Evolutionary conservation across 169 alveolate genomes (phyloP).

Genomic region (Amoebophrya sp.): DNA sequence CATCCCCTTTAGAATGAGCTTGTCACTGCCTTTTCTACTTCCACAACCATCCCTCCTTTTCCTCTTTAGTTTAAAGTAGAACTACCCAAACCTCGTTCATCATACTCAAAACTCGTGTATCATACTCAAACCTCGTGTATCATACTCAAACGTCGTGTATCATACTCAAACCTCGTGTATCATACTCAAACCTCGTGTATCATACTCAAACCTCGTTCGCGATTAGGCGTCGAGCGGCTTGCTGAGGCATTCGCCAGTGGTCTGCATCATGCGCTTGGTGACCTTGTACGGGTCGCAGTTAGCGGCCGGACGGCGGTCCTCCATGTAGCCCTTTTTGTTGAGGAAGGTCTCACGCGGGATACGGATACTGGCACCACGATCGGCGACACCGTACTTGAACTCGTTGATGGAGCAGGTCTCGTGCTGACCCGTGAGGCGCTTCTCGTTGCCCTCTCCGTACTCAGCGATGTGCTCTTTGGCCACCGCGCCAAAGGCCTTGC

Average conservation of each 20-base stretch:
- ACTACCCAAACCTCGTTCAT: too few relatives aligned
- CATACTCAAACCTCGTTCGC: too few relatives aligned
- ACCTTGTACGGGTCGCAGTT: constrained; percentile 24
- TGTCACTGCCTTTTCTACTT: too few relatives aligned
- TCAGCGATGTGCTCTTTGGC: constrained; percentile 43
- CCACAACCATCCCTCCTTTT: too few relatives aligned
- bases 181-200: too few relatives aligned
- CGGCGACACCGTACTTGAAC: constrained; percentile 46
- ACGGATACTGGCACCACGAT: constrained; percentile 47
- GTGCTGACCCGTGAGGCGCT: constrained; percentile 44
- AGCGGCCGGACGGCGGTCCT: background rate
- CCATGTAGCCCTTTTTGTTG: background rate
- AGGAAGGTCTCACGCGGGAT: constrained; percentile 33
- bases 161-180: too few relatives aligned
- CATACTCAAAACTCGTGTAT: too few relatives aligned
- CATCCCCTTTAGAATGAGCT: too few relatives aligned
- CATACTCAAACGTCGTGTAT: too few relatives aligned
- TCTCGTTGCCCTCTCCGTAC: constrained; percentile 45
- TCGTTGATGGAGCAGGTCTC: constrained; percentile 44
- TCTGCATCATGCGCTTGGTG: constrained; percentile 42
- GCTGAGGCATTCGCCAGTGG: constrained; percentile 44
- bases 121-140: too few relatives aligned
- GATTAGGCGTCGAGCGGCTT: too few relatives aligned
- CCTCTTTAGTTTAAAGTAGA: too few relatives aligned
- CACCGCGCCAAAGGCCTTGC: constrained; percentile 44